phyloP scores from a whole-genome alignment of 257 asterid species.

The Verbena officinalis region DNA sequence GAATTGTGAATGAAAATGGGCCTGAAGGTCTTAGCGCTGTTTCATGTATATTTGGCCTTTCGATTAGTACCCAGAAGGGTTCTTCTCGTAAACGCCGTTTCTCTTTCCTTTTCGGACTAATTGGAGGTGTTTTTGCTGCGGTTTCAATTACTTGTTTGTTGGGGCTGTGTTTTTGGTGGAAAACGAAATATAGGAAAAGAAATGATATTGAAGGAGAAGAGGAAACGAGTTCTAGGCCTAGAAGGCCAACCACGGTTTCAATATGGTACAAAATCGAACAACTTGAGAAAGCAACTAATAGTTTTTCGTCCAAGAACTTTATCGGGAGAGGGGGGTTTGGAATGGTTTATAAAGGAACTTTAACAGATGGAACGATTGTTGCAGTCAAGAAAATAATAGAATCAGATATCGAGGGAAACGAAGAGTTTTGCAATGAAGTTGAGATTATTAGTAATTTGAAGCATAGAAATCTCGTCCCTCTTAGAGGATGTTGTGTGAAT shows the following conservation, averaged over 20 bases:
- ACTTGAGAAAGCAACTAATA: slow-evolving; percentile 73
- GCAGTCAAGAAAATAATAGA: slow-evolving; percentile 80
- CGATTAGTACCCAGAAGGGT: slow-evolving; percentile 31
- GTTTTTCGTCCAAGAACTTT: slow-evolving; percentile 63
- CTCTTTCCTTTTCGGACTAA: slow-evolving; percentile 53
- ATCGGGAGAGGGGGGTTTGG: slow-evolving; percentile 94
- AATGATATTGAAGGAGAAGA: slow-evolving; percentile 37
- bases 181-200: slow-evolving; percentile 40
- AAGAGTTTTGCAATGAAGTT: slow-evolving; percentile 87
- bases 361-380: slow-evolving; percentile 69
- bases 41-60: slow-evolving; percentile 68
- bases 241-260: slow-evolving; percentile 72
- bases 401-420: slow-evolving; percentile 73
- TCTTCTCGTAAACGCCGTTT: slow-evolving; percentile 32
- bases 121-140: slow-evolving; percentile 61
- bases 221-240: slow-evolving; percentile 45
- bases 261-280: slow-evolving; percentile 73
- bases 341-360: slow-evolving; percentile 69
- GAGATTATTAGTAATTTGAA: slow-evolving; percentile 89
- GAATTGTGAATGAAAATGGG: slow-evolving; percentile 69
- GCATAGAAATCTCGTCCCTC: slow-evolving; percentile 88
- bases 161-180: slow-evolving; percentile 70
- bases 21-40: slow-evolving; percentile 66
- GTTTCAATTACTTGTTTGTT: slow-evolving; percentile 42
- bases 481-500: slow-evolving; percentile 83